A percentile compares a stretch with the other conserved stretches of the same genome.
phyloP scores from a whole-genome alignment of 176 grass and related monocot genomes.

The Alopecurus myosuroides region DNA sequence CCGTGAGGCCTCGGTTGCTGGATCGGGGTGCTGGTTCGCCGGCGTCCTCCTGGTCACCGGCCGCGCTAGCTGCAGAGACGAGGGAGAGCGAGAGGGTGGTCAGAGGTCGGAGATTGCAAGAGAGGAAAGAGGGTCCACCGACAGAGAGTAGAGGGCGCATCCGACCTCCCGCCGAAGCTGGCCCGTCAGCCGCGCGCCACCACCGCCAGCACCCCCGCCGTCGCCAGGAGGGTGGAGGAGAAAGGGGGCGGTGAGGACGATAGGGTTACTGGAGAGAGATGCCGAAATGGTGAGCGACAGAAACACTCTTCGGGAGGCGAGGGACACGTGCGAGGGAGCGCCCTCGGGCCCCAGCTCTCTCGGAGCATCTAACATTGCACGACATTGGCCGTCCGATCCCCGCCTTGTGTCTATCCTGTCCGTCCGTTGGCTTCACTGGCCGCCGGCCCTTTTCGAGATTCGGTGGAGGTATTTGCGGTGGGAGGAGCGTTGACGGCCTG shows the following conservation, averaged over 20 bases:
- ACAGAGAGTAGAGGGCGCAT: background rate
- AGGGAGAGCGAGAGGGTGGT: background rate
- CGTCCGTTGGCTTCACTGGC: too few relatives aligned
- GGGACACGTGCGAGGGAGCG: background rate
- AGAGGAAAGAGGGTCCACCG: background rate
- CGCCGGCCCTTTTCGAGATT: too few relatives aligned
- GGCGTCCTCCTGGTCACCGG: background rate
- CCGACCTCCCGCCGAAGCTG: background rate
- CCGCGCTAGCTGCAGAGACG: background rate
- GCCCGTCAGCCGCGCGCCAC: background rate
- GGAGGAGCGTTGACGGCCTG: too few relatives aligned
- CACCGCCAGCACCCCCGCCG: background rate
- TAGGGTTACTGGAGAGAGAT: background rate
- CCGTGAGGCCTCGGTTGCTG: background rate
- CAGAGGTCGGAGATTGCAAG: background rate
- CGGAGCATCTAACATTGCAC: background rate
- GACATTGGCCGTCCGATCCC: too few relatives aligned
- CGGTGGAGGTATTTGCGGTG: too few relatives aligned
- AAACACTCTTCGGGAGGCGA: background rate
- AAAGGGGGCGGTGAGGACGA: background rate
- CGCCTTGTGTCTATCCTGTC: too few relatives aligned
- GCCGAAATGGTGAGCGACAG: background rate
- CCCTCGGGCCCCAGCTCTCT: background rate
- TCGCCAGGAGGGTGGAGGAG: background rate
- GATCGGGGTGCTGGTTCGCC: background rate